Conservation (phyloP, 352 stramenopile genomes). For the Phytophthora aleatoria region DNA sequence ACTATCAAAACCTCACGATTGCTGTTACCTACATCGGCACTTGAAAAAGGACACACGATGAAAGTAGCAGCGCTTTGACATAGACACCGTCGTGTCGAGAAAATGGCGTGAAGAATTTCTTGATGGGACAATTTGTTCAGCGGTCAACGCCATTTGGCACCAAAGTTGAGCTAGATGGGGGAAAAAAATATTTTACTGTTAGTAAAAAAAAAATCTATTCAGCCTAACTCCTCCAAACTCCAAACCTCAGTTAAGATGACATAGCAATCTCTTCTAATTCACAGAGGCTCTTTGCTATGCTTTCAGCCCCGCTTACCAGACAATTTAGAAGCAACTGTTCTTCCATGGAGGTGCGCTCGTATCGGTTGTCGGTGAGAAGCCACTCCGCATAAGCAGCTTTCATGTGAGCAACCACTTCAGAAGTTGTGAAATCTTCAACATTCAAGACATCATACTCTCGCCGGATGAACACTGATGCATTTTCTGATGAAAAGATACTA, state of each 20-base stretch:
- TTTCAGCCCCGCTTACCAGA: slow-evolving; percentile 40
- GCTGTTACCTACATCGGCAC: no score
- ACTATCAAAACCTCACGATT: no score
- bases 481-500: slow-evolving; percentile 12
- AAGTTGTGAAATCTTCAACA: slow-evolving; percentile 44
- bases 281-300: slow-evolving; percentile 59
- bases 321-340: slow-evolving; percentile 45
- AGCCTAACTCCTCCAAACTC: neutral
- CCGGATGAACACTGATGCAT: slow-evolving; percentile 24
- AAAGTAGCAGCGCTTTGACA: no score
- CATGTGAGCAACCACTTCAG: slow-evolving; percentile 38
- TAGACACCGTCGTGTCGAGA: no score
- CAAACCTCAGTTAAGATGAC: slow-evolving; percentile 18
- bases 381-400: slow-evolving; percentile 37
- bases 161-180: no score
- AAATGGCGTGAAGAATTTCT: no score
- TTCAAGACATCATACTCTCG: slow-evolving; percentile 51
- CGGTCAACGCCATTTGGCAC: no score
- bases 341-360: slow-evolving; percentile 42
- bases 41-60: no score
- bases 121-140: no score
- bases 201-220: neutral
- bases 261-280: slow-evolving; percentile 66
- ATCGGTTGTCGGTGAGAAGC: slow-evolving; percentile 36
- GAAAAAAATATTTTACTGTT: no score